These are phyloP conservation scores for Skeletonema grethae DNA, from an alignment of 108 stramenopile genomes.

Conservation along the genomic window DNA sequence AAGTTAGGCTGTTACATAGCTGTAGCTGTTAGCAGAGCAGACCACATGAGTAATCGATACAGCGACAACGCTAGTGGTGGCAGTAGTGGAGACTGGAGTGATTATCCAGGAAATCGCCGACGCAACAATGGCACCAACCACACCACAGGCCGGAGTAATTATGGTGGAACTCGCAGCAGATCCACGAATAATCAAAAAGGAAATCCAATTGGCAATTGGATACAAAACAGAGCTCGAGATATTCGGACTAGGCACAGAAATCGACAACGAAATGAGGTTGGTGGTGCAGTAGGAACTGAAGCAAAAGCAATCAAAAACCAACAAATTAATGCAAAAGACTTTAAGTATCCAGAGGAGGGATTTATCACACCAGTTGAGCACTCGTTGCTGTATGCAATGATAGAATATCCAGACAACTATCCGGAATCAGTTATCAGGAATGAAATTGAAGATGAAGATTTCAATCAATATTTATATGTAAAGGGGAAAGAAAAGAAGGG, in stretches of 20 bases:
- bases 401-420: conserved; percentile 51
- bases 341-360: conserved; percentile 54
- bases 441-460: conserved; percentile 62
- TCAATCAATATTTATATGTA: conserved; percentile 53
- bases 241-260: neutral
- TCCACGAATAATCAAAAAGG: conserved; percentile 9
- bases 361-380: conserved; percentile 65
- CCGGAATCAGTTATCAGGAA: conserved; percentile 50
- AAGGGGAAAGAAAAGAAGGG: conserved; percentile 8
- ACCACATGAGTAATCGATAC: conserved; percentile 23
- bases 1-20: too few relatives aligned
- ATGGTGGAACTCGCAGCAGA: conserved; percentile 3
- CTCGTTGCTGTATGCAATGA: conserved; percentile 55
- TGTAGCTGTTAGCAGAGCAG: too few relatives aligned
- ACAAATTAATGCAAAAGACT: conserved; percentile 17
- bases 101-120: neutral
- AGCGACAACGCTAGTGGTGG: conserved; percentile 19
- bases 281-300: conserved; percentile 37
- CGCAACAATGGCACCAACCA: conserved; percentile 2
- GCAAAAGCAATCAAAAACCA: conserved; percentile 37
- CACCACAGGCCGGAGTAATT: conserved; percentile 17
- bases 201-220: conserved; percentile 43
- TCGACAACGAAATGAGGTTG: conserved; percentile 2
- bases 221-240: conserved; percentile 14
- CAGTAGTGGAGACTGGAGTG: neutral